Evolutionary conservation across 2,329 filamentous ascomycete species (phyloP), one percentile per base, ranked within the genome.

Genomic region (Zymoseptoria crescenta): DNA sequence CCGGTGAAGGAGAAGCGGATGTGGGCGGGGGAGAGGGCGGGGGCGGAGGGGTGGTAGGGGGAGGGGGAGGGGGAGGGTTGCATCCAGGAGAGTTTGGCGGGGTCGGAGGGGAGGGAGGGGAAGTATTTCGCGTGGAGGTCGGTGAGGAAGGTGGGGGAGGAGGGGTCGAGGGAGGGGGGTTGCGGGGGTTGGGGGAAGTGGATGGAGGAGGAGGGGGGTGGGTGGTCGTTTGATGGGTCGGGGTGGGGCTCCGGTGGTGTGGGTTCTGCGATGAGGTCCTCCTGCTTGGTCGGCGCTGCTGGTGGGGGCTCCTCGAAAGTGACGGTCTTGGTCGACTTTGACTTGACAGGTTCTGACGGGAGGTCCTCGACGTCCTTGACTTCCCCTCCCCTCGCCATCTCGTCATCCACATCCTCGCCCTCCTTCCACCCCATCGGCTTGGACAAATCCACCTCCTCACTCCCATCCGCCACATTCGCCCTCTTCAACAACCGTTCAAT

Each of bases 81-180:
- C 83, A 97, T 94, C 93, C 93, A 99, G 20, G 90, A 89, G 3
- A 96, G 83, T 56, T 89, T 87, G 59, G 87, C 86, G 0, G 92
- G 91, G 73, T 96, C 90, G 57, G 91, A 85, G 1, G 92, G 85
- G 1, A 96, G 86, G 62, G 86, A 84, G 10, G 94, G 92, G 75
- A 96, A 99, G 81, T 96, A 99, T 74, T 96, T 96, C 21, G 85
- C 77, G 79, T 96, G 92, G 5, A 99, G 84, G 58, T 89, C 87
- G 52, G 83, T 76, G 59, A 97, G 85, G 76, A 97, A 97, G 69
- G 90, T 81, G 0, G 89, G 87, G 60, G 92, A 89, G 45, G 84
- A 79, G 0, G 92, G 91, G 72, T 97, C 90, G 63, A 97, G 87
- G 60, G 91, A 87, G 9, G 88, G 88, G 1, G 81, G 79, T 66